These are phyloP conservation scores for Carex parvula DNA, from an alignment of 176 grass and related monocot genomes.

Conservation along the genomic window DNA sequence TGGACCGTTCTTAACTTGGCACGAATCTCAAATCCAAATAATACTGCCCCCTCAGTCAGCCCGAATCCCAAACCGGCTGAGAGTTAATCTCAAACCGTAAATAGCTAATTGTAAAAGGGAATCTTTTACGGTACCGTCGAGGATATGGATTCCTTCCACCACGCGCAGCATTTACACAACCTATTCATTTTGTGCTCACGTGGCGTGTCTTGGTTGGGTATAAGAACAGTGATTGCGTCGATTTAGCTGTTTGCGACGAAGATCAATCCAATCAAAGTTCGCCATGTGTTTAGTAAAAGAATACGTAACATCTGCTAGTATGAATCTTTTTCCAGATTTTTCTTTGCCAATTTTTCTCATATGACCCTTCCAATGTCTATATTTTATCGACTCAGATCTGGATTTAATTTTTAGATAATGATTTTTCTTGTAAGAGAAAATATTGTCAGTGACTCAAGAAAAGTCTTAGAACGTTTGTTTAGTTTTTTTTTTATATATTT, in stretches of 20 bases:
- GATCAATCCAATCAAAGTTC: not conserved
- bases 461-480: too few species aligned
- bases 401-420: not conserved
- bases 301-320: not conserved
- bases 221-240: not conserved
- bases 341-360: slow-evolving; percentile 3
- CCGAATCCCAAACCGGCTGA: too few species aligned
- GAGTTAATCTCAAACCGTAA: too few species aligned
- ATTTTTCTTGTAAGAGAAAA: too few species aligned
- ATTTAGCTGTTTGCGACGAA: not conserved
- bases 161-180: slow-evolving; percentile 6
- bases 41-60: too few species aligned
- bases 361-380: not conserved
- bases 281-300: not conserved
- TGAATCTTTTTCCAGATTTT: not conserved
- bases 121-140: too few species aligned
- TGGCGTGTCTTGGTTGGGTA: slow-evolving; percentile 21
- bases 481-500: too few species aligned
- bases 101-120: too few species aligned
- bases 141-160: too few species aligned
- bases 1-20: too few species aligned
- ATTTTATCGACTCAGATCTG: not conserved
- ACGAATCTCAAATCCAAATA: too few species aligned
- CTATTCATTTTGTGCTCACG: not conserved
- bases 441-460: too few species aligned